Evolutionary conservation across 1,284 basidiomycete species (phyloP), one percentile per base, ranked within the genome.

Genomic region (Omphalotus olearius): DNA sequence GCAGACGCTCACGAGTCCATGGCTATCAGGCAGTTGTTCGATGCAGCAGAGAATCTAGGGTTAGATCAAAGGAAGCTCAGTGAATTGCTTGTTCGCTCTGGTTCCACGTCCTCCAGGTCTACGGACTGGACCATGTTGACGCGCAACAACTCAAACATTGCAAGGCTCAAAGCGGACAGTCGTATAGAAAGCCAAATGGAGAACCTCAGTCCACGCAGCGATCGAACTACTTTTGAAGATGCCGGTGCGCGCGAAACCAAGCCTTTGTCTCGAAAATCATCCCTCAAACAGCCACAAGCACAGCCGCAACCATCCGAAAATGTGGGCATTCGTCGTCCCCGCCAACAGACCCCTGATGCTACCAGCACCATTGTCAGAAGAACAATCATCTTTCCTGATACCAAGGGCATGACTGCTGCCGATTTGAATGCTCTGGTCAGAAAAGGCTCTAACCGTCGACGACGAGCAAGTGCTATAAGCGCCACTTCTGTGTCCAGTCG

Each of bases 351-450:
- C 42, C 60, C 70, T 57, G 64, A 73, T 53, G 64, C 69, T 60
- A 66, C 70, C 56, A 79, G 74, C 59, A 66, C 80, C 17, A 69
- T 91, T 50, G 74, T 91, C 47, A 79, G 89, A 59, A 75, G 88
- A 59, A 91, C 88, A 0, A 76, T 91, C 58, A 84, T 91, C 56
- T 81, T 83, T 60, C 83, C 89, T 41, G 85, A 83, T 48, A 84
- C 87, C 59, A 68, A 75, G 43, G 72, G 73, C 58, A 68, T 71
- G 39, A 75, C 82, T 20, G 73, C 72, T 45, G 69, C 73, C 39
- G 83, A 86, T 57, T 56, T 81, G 51, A 75, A 69, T 61, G 67
- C 74, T 23, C 62, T 79, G 47, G 70, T 77, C 61, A 76, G 79
- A 53, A 87, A 83, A 60, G 73, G 73, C 36, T 77, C 83, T 17